Evolutionary conservation across 2,329 filamentous ascomycete species (phyloP).

Genomic region (Colletotrichum echinochloae): DNA sequence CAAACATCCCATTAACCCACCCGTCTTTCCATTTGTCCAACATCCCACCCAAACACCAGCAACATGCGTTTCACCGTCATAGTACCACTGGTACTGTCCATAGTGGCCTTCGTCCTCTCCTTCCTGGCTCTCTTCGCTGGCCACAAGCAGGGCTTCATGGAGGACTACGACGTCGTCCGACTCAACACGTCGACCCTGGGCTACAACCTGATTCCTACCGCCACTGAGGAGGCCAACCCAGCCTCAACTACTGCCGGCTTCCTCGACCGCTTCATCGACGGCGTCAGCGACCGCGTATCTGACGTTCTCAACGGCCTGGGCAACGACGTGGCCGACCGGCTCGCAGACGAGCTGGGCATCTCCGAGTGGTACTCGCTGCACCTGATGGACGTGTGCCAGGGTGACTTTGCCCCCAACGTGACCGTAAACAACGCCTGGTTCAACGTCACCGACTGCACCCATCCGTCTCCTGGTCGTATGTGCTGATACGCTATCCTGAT

Average conservation of each 20-base stretch:
- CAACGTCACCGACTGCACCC: conserved; percentile 60
- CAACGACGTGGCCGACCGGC: conserved; percentile 54
- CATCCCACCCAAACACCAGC: not conserved
- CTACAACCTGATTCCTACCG: conserved; percentile 46
- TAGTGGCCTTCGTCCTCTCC: conserved; percentile 54
- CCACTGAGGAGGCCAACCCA: conserved; percentile 28
- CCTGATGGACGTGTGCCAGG: conserved; percentile 61
- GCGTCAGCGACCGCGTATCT: conserved; percentile 50
- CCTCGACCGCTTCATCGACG: conserved; percentile 46
- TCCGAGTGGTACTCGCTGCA: conserved; percentile 65
- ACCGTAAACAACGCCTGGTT: conserved; percentile 52
- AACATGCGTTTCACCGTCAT: conserved; percentile 48
- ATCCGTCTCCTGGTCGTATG: conserved; percentile 54
- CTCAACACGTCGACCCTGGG: conserved; percentile 56
- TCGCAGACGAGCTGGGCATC: conserved; percentile 59
- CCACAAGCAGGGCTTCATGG: conserved; percentile 56
- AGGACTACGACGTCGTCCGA: conserved; percentile 56
- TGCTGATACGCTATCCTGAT: conserved; percentile 22
- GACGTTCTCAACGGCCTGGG: conserved; percentile 55
- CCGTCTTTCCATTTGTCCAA: conserved; percentile 7
- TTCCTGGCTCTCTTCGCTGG: conserved; percentile 56
- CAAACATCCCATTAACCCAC: not conserved
- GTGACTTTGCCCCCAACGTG: conserved; percentile 58
- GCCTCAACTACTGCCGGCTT: conserved; percentile 44
- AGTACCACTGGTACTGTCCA: conserved; percentile 52